A percentile compares a stretch with the other conserved stretches of the same genome.
Evolutionary conservation across 345 rosid species (phyloP).

Genomic region (Lagerstroemia speciosa): DNA sequence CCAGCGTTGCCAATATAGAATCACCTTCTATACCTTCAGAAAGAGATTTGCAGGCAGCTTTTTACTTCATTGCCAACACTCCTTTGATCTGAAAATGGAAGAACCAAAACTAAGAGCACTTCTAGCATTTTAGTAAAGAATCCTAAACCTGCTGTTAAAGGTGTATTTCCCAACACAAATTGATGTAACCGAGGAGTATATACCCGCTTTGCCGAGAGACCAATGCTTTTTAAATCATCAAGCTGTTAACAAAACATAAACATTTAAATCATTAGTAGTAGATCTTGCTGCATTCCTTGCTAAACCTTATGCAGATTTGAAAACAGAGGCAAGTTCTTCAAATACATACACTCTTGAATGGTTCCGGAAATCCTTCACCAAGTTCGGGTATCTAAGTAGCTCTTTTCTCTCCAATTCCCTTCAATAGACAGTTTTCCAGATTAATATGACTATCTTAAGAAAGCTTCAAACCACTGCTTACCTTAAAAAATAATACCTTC

Average conservation of each 20-base stretch:
- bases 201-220: constrained; percentile 87
- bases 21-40: background rate
- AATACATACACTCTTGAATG: constrained; percentile 50
- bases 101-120: background rate
- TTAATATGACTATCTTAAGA: background rate
- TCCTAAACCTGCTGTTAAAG: background rate
- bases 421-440: background rate
- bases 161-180: background rate
- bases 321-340: background rate
- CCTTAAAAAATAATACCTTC: constrained; percentile 33
- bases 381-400: constrained; percentile 56
- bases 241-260: constrained; percentile 31
- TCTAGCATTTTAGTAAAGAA: background rate
- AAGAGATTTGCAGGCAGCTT: background rate
- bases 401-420: constrained; percentile 89
- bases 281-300: constrained; percentile 1
- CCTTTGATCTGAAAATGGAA: background rate
- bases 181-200: background rate
- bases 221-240: constrained; percentile 52
- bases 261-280: constrained; percentile 1
- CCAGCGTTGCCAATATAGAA: background rate
- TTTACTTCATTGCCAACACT: background rate
- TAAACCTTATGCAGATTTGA: background rate
- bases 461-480: background rate
- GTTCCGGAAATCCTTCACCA: constrained; percentile 52